A percentile compares a stretch with the other conserved stretches of the same genome.
Evolutionary conservation across 129 eudicot genomes (phyloP).

Genomic region (Deinandra increscens): DNA sequence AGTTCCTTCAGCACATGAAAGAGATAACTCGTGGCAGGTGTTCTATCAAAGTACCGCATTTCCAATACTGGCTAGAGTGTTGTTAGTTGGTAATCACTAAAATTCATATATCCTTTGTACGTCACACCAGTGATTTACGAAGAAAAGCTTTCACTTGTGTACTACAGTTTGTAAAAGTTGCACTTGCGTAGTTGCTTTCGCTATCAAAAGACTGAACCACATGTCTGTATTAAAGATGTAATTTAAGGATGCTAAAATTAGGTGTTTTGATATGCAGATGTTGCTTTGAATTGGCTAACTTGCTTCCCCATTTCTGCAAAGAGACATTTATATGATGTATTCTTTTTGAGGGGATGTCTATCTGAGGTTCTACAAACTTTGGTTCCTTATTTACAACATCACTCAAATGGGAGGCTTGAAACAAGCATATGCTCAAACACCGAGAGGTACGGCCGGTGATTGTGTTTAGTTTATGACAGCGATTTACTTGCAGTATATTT

Average conservation of each 20-base stretch:
- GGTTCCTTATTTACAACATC: constrained; percentile 63
- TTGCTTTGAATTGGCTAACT: constrained; percentile 79
- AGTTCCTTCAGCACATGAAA: constrained; percentile 43
- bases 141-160: neutral
- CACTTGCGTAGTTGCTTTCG: neutral
- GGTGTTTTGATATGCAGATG: constrained; percentile 47
- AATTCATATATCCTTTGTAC: neutral
- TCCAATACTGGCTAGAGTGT: constrained; percentile 59
- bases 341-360: constrained; percentile 57
- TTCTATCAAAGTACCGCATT: constrained; percentile 73
- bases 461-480: constrained; percentile 1
- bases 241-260: constrained; percentile 28
- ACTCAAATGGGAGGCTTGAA: constrained; percentile 42
- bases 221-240: neutral
- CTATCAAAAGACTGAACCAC: constrained; percentile 8
- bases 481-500: neutral
- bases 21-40: constrained; percentile 54
- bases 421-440: constrained; percentile 56
- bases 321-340: constrained; percentile 69
- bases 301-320: constrained; percentile 85
- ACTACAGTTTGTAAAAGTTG: neutral
- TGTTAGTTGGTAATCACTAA: constrained; percentile 57
- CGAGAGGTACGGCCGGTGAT: constrained; percentile 54
- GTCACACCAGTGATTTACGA: neutral
- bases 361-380: constrained; percentile 68